phyloP scores from a whole-genome alignment of 108 stramenopile genomes.

The Discostella stelligeroides region DNA sequence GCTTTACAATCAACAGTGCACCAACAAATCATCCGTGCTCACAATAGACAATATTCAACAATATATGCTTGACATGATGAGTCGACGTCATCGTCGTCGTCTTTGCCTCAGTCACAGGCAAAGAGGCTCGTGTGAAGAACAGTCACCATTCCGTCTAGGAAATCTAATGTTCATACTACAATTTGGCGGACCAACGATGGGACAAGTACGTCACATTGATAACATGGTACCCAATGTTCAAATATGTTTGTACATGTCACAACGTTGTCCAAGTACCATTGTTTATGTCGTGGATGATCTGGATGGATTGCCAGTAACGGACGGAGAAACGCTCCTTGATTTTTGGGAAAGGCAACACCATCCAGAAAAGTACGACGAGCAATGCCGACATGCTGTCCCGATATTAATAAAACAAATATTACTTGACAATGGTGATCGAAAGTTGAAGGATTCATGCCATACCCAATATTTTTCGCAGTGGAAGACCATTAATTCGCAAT shows the following conservation, averaged over 20 bases:
- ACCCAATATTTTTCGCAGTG: slow-evolving; percentile 52
- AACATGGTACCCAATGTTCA: slow-evolving; percentile 65
- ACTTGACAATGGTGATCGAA: slow-evolving; percentile 16
- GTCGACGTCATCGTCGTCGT: slow-evolving; percentile 21
- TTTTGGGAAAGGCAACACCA: slow-evolving; percentile 25
- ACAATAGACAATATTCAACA: slow-evolving; percentile 51
- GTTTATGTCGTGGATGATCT: slow-evolving; percentile 54
- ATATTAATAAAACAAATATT: slow-evolving; percentile 24
- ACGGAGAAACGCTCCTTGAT: slow-evolving; percentile 24
- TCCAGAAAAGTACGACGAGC: not conserved
- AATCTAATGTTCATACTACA: slow-evolving; percentile 74
- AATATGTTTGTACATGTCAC: slow-evolving; percentile 68
- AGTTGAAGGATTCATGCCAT: slow-evolving; percentile 24
- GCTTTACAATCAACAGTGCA: slow-evolving; percentile 25
- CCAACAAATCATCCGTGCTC: slow-evolving; percentile 20
- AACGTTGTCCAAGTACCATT: slow-evolving; percentile 60
- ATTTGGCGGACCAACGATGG: slow-evolving; percentile 54
- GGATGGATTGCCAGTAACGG: slow-evolving; percentile 33
- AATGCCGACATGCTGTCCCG: slow-evolving; percentile 14
- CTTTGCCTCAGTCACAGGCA: too few relatives aligned
- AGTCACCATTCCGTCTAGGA: slow-evolving; percentile 49
- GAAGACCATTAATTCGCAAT: slow-evolving; percentile 43
- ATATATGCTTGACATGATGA: slow-evolving; percentile 67
- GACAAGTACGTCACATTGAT: slow-evolving; percentile 74
- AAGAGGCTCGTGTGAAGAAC: too few relatives aligned